phyloP scores from a whole-genome alignment of 2,329 filamentous ascomycete genomes.

The Epichloe sp. region DNA sequence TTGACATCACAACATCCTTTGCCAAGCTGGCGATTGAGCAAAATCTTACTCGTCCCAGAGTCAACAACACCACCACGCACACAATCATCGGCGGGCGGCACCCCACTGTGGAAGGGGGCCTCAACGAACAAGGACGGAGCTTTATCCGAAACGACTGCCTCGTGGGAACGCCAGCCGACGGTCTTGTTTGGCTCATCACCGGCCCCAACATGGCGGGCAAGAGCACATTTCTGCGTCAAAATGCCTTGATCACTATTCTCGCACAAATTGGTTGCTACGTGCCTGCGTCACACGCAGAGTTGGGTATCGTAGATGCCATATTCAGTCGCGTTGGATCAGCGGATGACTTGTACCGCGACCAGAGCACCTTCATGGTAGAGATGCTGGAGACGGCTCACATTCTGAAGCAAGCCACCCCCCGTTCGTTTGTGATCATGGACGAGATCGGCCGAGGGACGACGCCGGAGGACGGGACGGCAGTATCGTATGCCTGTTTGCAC shows the following conservation, averaged over 20 bases:
- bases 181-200: slow-evolving; percentile 54
- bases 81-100: slow-evolving; percentile 78
- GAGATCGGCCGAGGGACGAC: slow-evolving; percentile 93
- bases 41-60: slow-evolving; percentile 55
- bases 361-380: slow-evolving; percentile 98
- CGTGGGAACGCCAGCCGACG: slow-evolving; percentile 54
- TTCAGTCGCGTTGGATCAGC: slow-evolving; percentile 90
- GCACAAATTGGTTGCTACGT: slow-evolving; percentile 91
- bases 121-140: slow-evolving; percentile 63
- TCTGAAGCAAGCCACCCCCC: slow-evolving; percentile 66
- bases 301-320: slow-evolving; percentile 90
- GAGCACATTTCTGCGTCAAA: slow-evolving; percentile 89
- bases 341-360: slow-evolving; percentile 86
- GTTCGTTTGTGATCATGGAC: slow-evolving; percentile 95
- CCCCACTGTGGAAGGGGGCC: slow-evolving; percentile 77
- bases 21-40: slow-evolving; percentile 66
- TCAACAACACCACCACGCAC: slow-evolving; percentile 54
- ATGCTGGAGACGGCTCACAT: slow-evolving; percentile 96
- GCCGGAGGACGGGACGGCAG: slow-evolving; percentile 78
- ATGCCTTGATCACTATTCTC: slow-evolving; percentile 84
- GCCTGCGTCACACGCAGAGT: slow-evolving; percentile 70
- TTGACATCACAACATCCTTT: slow-evolving; percentile 82
- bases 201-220: slow-evolving; percentile 99
- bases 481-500: slow-evolving; percentile 78
- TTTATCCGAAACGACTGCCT: slow-evolving; percentile 83